Evolutionary conservation across 352 stramenopile species (phyloP).

Genomic region (Peronospora farinosa): DNA sequence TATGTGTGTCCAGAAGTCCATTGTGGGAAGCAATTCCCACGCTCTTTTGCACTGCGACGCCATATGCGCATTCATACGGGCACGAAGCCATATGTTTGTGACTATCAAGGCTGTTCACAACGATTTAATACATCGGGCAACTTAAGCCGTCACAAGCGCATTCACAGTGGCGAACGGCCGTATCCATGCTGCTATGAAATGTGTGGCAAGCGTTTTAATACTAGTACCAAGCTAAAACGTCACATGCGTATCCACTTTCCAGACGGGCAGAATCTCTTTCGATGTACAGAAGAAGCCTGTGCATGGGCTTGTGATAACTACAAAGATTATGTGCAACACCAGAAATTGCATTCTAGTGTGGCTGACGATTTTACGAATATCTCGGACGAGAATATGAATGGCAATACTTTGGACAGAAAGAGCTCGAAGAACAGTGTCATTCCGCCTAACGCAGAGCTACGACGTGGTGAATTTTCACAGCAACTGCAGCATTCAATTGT

Average conservation of each 20-base stretch:
- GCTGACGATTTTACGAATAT: constrained; percentile 19
- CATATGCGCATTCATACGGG: constrained; percentile 84
- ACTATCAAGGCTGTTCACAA: constrained; percentile 65
- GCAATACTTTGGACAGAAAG: not conserved
- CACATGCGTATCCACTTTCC: constrained; percentile 86
- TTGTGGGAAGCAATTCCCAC: constrained; percentile 80
- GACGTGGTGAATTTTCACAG: constrained; percentile 15
- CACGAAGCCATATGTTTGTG: constrained; percentile 76
- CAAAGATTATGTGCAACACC: constrained; percentile 74
- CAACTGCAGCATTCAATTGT: constrained; percentile 1
- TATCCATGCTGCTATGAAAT: constrained; percentile 73
- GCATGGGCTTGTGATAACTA: constrained; percentile 74
- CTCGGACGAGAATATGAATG: constrained; percentile 22
- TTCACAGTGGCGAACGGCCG: constrained; percentile 76
- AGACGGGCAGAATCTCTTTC: constrained; percentile 68
- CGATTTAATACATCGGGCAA: constrained; percentile 87
- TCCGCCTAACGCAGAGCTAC: constrained; percentile 2
- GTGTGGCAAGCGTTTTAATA: constrained; percentile 85
- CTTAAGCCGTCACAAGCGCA: constrained; percentile 82
- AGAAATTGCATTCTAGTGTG: constrained; percentile 44
- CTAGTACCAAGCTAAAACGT: constrained; percentile 84
- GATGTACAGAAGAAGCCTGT: constrained; percentile 40
- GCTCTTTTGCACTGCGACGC: constrained; percentile 73
- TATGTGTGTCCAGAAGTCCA: constrained; percentile 40
- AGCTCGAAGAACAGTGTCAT: constrained; percentile 10